A percentile compares a stretch with the other conserved stretches of the same genome.
Conservation (phyloP, 805 yeast species). For the Metschnikowia lunata region DNA sequence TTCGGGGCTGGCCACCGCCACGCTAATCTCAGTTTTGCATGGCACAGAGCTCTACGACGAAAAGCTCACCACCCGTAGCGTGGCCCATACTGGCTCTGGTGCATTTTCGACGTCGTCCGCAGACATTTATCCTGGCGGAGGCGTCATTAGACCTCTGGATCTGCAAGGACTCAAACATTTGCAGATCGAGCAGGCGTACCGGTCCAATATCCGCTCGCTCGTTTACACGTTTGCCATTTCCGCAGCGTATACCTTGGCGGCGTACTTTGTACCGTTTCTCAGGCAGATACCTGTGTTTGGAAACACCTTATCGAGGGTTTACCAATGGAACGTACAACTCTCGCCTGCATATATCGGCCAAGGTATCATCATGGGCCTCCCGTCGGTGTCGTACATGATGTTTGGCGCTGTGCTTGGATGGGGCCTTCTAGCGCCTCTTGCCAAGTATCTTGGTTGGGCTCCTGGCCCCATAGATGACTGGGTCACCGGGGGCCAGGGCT, state of each 20-base stretch:
- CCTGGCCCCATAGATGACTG: constrained; percentile 87
- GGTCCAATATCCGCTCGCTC: constrained; percentile 58
- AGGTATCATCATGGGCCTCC: constrained; percentile 95
- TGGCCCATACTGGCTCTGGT: not conserved
- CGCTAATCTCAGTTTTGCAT: constrained; percentile 82
- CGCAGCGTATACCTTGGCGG: constrained; percentile 62
- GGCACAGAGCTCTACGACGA: constrained; percentile 53
- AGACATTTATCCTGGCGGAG: constrained; percentile 11
- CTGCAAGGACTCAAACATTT: constrained; percentile 9
- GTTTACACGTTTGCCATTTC: constrained; percentile 61
- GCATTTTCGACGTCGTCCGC: constrained; percentile 1
- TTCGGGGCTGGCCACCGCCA: constrained; percentile 94
- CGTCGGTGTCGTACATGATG: constrained; percentile 86
- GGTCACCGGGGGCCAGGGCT: constrained; percentile 92
- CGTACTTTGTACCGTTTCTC: constrained; percentile 72
- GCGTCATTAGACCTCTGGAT: constrained; percentile 17
- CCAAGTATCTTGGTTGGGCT: constrained; percentile 75
- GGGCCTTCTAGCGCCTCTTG: constrained; percentile 84
- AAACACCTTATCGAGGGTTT: constrained; percentile 47
- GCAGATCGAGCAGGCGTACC: constrained; percentile 29
- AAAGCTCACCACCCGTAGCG: constrained; percentile 9
- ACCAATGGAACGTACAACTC: constrained; percentile 87
- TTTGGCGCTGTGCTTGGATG: constrained; percentile 89
- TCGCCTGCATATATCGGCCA: constrained; percentile 98
- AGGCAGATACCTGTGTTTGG: constrained; percentile 78